Evolutionary conservation across 2,329 filamentous ascomycete species (phyloP).

Genomic region (Hirsutella rhossiliensis): DNA sequence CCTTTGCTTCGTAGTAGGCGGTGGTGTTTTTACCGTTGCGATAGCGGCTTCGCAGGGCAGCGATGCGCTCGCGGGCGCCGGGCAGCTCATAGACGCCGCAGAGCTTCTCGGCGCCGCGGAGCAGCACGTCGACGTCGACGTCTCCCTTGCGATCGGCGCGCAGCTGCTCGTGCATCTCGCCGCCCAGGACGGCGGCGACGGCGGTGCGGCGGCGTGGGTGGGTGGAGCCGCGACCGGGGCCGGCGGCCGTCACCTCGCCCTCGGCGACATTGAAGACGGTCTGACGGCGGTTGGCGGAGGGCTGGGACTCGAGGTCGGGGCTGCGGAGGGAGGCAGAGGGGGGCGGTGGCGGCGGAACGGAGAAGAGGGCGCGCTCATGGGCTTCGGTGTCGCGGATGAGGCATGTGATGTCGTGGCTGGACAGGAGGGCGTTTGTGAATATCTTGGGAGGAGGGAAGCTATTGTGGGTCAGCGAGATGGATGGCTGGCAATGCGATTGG

Average conservation of each 20-base stretch:
- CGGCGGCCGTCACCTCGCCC: conserved; percentile 48
- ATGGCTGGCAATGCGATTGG: neutral
- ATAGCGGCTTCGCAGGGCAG: conserved; percentile 58
- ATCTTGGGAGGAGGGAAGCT: conserved; percentile 88
- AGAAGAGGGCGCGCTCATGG: conserved; percentile 91
- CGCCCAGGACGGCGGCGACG: conserved; percentile 79
- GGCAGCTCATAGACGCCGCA: conserved; percentile 77
- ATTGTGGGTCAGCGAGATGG: neutral
- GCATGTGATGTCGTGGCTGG: conserved; percentile 81
- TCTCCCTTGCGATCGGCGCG: conserved; percentile 47
- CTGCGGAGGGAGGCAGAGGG: conserved; percentile 23
- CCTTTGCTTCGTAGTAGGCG: conserved; percentile 67
- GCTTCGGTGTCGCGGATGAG: conserved; percentile 91
- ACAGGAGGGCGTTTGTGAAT: conserved; percentile 87
- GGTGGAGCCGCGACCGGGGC: conserved; percentile 30
- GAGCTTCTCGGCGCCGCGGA: conserved; percentile 81
- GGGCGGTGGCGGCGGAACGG: conserved; percentile 62
- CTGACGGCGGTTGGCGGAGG: conserved; percentile 35
- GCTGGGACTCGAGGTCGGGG: conserved; percentile 18
- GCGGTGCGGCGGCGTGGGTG: conserved; percentile 63
- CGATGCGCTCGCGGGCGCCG: conserved; percentile 67
- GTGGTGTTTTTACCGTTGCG: conserved; percentile 61
- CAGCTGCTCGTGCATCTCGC: conserved; percentile 76
- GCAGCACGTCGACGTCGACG: conserved; percentile 73
- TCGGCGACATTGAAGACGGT: conserved; percentile 56